Conservation (phyloP, 108 stramenopile species). For the Epipyxis sp. region DNA sequence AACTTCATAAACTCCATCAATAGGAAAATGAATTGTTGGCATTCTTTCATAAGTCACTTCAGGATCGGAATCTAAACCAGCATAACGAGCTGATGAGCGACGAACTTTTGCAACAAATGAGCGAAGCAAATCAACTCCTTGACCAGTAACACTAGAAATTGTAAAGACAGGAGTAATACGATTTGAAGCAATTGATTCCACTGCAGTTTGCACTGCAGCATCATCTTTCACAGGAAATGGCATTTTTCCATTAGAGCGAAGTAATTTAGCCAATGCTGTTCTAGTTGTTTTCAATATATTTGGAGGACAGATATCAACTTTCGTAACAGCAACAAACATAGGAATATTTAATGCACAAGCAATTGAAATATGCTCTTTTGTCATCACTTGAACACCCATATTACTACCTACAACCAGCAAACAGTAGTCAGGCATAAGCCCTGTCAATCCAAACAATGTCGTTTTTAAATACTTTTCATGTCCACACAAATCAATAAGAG, state of each 20-base stretch:
- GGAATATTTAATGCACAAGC: constrained; percentile 91
- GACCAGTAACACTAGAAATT: constrained; percentile 91
- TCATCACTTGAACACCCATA: constrained; percentile 97
- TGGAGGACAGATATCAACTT: constrained; percentile 90
- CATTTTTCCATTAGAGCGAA: constrained; percentile 54
- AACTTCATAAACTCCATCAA: constrained; percentile 65
- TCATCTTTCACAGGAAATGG: constrained; percentile 66
- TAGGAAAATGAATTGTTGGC: constrained; percentile 40
- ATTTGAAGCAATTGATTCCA: constrained; percentile 77
- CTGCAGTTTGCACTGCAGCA: constrained; percentile 76
- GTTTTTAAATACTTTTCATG: constrained; percentile 99
- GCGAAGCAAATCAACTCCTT: constrained; percentile 82
- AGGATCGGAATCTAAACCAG: constrained; percentile 26
- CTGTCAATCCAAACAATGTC: constrained; percentile 92
- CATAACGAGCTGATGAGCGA: constrained; percentile 20
- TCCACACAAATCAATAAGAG: constrained; percentile 94
- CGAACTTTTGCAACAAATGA: constrained; percentile 70
- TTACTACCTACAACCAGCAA: constrained; percentile 89
- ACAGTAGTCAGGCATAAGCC: constrained; percentile 83
- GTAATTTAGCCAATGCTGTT: constrained; percentile 47
- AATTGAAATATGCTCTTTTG: constrained; percentile 92
- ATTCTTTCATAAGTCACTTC: constrained; percentile 27
- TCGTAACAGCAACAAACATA: constrained; percentile 86
- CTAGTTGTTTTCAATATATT: constrained; percentile 85
- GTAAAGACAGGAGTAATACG: constrained; percentile 88